Conservation (phyloP, 306 rosid genomes). For the Begonia loranthoides region DNA sequence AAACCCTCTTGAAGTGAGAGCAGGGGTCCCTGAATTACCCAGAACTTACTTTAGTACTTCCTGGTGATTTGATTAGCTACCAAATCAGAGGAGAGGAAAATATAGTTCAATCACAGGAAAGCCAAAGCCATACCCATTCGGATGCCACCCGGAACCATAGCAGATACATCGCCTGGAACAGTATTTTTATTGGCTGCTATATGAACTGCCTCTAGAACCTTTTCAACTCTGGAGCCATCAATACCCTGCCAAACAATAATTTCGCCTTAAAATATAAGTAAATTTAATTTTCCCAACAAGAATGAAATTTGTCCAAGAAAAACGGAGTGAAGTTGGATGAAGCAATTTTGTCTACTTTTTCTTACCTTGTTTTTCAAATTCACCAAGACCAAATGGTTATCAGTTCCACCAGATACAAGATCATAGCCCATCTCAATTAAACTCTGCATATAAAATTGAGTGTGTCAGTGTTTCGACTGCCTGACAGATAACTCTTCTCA, state of each 20-base stretch:
- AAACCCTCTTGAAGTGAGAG: constrained; percentile 93
- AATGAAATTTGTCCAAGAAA: constrained; percentile 1
- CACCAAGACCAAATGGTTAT: constrained; percentile 79
- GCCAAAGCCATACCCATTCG: constrained; percentile 59
- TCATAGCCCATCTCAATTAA: constrained; percentile 73
- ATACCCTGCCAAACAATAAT: constrained; percentile 44
- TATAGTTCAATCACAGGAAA: too few species aligned
- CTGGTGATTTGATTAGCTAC: constrained; percentile 5
- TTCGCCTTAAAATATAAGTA: not conserved
- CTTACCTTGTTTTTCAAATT: constrained; percentile 78
- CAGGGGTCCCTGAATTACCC: constrained; percentile 64
- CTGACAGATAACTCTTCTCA: too few species aligned
- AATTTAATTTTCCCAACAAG: not conserved
- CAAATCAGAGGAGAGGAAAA: not conserved
- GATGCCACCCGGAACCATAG: constrained; percentile 96
- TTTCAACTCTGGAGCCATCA: constrained; percentile 95
- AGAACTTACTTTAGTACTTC: constrained; percentile 6
- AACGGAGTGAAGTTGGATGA: not conserved
- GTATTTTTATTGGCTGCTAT: constrained; percentile 95
- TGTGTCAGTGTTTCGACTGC: too few species aligned
- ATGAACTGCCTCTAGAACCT: constrained; percentile 76
- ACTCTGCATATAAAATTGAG: constrained; percentile 37
- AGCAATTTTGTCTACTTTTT: too few species aligned
- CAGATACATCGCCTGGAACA: constrained; percentile 97
- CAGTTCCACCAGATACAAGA: constrained; percentile 95